These are phyloP conservation scores for Suhomyces guaymorum DNA, from an alignment of 1,139 yeast species.

Conservation along the genomic window DNA sequence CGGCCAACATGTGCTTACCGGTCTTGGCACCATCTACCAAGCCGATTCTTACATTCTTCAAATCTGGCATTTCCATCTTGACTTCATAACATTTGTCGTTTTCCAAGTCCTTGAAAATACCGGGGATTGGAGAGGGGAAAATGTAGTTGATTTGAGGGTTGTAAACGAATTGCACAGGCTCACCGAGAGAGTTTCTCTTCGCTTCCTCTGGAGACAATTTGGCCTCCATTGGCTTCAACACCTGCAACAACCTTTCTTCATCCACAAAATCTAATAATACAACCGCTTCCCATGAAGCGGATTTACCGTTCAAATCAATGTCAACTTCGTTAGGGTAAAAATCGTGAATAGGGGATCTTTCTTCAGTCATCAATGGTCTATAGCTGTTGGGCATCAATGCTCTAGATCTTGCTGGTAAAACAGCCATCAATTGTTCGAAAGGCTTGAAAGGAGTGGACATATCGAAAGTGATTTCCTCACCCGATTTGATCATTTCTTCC, in stretches of 20 bases:
- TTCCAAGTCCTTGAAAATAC: slow-evolving; percentile 73
- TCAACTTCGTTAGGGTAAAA: slow-evolving; percentile 91
- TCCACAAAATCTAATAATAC: slow-evolving; percentile 95
- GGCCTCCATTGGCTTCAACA: slow-evolving; percentile 63
- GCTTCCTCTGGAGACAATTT: slow-evolving; percentile 69
- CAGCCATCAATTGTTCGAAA: slow-evolving; percentile 97
- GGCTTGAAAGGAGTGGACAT: slow-evolving; percentile 83
- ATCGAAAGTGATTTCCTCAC: slow-evolving; percentile 58
- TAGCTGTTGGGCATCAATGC: slow-evolving; percentile 75
- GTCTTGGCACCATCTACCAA: slow-evolving; percentile 65
- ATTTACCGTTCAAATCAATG: slow-evolving; percentile 90
- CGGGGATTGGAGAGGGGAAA: slow-evolving; percentile 78
- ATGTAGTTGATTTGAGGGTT: slow-evolving; percentile 75
- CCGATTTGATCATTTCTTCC: slow-evolving; percentile 43
- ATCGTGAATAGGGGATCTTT: slow-evolving; percentile 81
- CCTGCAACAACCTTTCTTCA: slow-evolving; percentile 67
- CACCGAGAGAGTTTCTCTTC: slow-evolving; percentile 72
- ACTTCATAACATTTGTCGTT: slow-evolving; percentile 75
- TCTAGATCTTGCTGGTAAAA: slow-evolving; percentile 89
- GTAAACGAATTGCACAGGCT: slow-evolving; percentile 62
- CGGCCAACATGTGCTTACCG: slow-evolving; percentile 76
- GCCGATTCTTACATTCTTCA: slow-evolving; percentile 56
- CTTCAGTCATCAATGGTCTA: slow-evolving; percentile 86
- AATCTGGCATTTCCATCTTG: slow-evolving; percentile 50
- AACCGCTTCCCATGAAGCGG: slow-evolving; percentile 98